These are phyloP conservation scores for Hordeum marinum DNA, from an alignment of 176 grass and related monocot genomes.

Conservation along the genomic window DNA sequence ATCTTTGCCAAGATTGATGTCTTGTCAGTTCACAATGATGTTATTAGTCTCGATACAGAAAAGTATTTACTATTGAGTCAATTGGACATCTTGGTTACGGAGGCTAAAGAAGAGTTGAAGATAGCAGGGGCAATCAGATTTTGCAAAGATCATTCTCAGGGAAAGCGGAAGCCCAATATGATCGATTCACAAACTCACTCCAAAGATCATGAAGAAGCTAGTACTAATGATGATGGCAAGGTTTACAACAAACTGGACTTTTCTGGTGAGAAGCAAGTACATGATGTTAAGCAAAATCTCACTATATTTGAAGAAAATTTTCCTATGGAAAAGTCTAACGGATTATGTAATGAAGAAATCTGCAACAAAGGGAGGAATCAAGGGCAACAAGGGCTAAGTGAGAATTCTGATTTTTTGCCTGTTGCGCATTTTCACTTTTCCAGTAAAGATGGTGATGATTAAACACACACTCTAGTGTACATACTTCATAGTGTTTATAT, in stretches of 20 bases:
- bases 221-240: not conserved
- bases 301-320: not conserved
- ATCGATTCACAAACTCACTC: not conserved
- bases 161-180: not conserved
- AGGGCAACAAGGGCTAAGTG: slow-evolving; percentile 22
- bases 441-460: not conserved
- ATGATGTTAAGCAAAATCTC: not conserved
- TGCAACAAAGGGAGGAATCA: slow-evolving; percentile 7
- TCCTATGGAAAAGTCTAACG: not conserved
- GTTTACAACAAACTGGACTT: slow-evolving; percentile 12
- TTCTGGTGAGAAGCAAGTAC: not conserved
- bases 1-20: not conserved
- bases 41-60: not conserved
- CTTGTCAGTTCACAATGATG: not conserved
- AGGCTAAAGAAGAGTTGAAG: not conserved
- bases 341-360: slow-evolving; percentile 7
- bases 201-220: not conserved
- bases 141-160: not conserved
- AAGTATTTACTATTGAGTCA: not conserved
- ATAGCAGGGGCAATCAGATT: not conserved
- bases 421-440: not conserved
- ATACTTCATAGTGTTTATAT: too few species aligned
- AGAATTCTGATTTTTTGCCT: slow-evolving; percentile 25
- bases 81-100: not conserved
- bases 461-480: not conserved